These are phyloP conservation scores for Paxillus ammoniavirescens DNA, from an alignment of 768 basidiomycete genomes.

Conservation along the genomic window DNA sequence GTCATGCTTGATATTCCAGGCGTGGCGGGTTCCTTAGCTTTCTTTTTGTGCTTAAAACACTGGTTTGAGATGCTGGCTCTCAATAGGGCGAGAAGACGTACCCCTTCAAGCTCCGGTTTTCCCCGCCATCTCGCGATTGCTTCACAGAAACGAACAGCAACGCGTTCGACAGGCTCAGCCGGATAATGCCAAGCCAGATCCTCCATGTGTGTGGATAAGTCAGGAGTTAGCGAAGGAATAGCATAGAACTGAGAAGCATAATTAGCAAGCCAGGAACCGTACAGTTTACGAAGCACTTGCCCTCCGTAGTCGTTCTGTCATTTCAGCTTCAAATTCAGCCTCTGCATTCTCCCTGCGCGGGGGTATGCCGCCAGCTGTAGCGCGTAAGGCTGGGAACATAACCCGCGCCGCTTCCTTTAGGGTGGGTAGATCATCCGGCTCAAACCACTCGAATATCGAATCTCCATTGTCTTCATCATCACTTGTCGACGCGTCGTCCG, in stretches of 20 bases:
- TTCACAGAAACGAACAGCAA: slow-evolving; percentile 77
- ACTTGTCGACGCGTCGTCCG: slow-evolving; percentile 22
- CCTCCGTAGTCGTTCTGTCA: slow-evolving; percentile 66
- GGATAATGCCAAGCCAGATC: slow-evolving; percentile 71
- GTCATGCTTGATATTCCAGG: slow-evolving; percentile 45
- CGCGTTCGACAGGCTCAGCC: slow-evolving; percentile 77
- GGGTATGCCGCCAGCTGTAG: slow-evolving; percentile 23
- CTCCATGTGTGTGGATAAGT: slow-evolving; percentile 79
- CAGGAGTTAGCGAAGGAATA: slow-evolving; percentile 66
- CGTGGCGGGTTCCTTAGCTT: slow-evolving; percentile 30
- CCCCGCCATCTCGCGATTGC: slow-evolving; percentile 82
- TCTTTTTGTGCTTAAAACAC: slow-evolving; percentile 56
- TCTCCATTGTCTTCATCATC: slow-evolving; percentile 34
- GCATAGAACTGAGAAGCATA: slow-evolving; percentile 64
- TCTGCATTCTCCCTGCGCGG: slow-evolving; percentile 51
- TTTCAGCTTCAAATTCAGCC: slow-evolving; percentile 71
- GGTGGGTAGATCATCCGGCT: slow-evolving; percentile 75
- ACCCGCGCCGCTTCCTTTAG: slow-evolving; percentile 63
- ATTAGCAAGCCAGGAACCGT: slow-evolving; percentile 6
- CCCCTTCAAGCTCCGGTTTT: slow-evolving; percentile 80
- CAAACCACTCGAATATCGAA: slow-evolving; percentile 52
- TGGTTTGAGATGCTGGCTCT: slow-evolving; percentile 23
- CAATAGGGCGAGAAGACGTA: slow-evolving; percentile 25
- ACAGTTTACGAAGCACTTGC: slow-evolving; percentile 40
- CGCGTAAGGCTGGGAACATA: slow-evolving; percentile 59